Conservation (phyloP, 805 yeast species). For the Candida ficus region DNA sequence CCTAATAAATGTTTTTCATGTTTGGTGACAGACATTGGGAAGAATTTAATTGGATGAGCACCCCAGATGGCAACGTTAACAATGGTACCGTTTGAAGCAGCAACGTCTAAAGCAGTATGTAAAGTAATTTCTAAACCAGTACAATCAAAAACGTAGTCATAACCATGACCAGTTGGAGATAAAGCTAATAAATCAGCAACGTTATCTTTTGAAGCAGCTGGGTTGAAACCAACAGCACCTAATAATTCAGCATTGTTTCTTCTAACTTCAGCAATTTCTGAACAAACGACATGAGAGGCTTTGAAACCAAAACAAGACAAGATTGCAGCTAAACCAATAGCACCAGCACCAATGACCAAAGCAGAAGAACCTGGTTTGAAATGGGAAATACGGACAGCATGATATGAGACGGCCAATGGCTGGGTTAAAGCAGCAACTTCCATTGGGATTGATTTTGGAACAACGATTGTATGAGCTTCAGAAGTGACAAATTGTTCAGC, state of each 20-base stretch:
- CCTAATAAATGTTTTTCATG: constrained; percentile 54
- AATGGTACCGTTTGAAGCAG: constrained; percentile 50
- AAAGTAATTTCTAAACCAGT: constrained; percentile 52
- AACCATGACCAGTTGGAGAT: constrained; percentile 40
- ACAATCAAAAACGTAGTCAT: constrained; percentile 46
- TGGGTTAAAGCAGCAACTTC: constrained; percentile 50
- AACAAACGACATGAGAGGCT: constrained; percentile 39
- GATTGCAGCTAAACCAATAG: constrained; percentile 46
- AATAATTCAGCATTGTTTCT: constrained; percentile 43
- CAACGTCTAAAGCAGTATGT: constrained; percentile 43
- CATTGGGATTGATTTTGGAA: constrained; percentile 36
- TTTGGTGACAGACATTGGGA: constrained; percentile 51
- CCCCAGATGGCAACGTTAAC: constrained; percentile 68
- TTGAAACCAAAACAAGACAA: constrained; percentile 45
- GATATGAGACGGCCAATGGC: constrained; percentile 58
- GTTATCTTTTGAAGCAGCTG: constrained; percentile 32
- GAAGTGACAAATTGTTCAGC: constrained; percentile 44
- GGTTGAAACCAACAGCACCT: constrained; percentile 48
- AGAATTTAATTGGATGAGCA: constrained; percentile 39
- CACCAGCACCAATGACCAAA: constrained; percentile 49
- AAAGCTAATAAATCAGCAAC: constrained; percentile 34
- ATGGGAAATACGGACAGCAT: constrained; percentile 41
- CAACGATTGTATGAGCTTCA: constrained; percentile 33
- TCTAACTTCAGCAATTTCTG: constrained; percentile 46
- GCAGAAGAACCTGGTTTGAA: constrained; percentile 41